phyloP scores from a whole-genome alignment of 306 rosid genomes.

The Prunus dulcis region DNA sequence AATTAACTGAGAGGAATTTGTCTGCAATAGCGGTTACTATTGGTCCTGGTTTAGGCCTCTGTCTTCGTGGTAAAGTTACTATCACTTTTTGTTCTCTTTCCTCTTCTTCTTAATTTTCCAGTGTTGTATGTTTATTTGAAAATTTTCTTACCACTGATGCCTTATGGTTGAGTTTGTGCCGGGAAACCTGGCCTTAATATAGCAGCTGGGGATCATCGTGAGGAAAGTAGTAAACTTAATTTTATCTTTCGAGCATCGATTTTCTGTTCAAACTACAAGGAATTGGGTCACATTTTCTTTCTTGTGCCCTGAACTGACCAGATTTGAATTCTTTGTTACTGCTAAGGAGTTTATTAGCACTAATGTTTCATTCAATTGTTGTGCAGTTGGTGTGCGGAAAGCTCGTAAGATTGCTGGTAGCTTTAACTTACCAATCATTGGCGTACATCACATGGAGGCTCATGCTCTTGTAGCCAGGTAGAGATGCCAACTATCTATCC shows the following conservation, averaged over 20 bases:
- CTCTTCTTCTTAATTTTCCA: too few species aligned
- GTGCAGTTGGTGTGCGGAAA: conserved; percentile 91
- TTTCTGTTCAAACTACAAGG: neutral
- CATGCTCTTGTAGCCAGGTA: conserved; percentile 99
- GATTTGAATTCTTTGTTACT: conserved; percentile 8
- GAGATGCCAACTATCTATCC: neutral
- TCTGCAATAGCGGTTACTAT: conserved; percentile 96
- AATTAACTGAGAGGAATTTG: conserved; percentile 63
- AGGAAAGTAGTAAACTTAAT: neutral
- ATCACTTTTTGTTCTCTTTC: neutral
- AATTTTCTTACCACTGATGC: neutral
- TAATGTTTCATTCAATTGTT: conserved; percentile 11
- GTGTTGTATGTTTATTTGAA: neutral
- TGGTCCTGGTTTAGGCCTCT: conserved; percentile 98
- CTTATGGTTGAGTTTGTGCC: neutral
- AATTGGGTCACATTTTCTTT: neutral
- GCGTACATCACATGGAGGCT: conserved; percentile 98
- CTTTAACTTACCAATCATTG: conserved; percentile 68
- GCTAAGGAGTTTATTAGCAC: conserved; percentile 18
- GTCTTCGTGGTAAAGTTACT: conserved; percentile 75
- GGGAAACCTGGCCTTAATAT: neutral
- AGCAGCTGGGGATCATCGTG: neutral
- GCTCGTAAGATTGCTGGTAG: conserved; percentile 69
- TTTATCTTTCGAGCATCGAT: neutral
- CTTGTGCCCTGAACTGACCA: neutral